phyloP scores from a whole-genome alignment of 2,329 filamentous ascomycete genomes.

The Mollisia scopiformis region DNA sequence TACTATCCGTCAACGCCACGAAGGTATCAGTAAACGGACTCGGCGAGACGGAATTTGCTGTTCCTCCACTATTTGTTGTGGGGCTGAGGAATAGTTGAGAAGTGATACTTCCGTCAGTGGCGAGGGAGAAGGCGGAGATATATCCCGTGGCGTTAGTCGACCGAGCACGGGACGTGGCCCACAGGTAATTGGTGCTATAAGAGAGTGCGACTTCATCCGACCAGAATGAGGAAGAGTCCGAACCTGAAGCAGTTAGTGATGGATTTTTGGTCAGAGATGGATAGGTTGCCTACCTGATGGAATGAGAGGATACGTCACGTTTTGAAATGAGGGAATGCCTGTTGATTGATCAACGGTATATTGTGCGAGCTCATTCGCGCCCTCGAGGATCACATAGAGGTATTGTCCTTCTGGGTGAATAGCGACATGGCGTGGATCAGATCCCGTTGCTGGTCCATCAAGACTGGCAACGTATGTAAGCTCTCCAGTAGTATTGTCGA shows the following conservation, averaged over 20 bases:
- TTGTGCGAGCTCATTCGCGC: slow-evolving; percentile 45
- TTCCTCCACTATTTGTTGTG: slow-evolving; percentile 15
- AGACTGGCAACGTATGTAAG: slow-evolving; percentile 16
- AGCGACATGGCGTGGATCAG: slow-evolving; percentile 35
- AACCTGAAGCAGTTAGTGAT: neutral
- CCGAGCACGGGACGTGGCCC: slow-evolving; percentile 31
- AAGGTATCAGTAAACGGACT: slow-evolving; percentile 18
- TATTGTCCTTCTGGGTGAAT: slow-evolving; percentile 31
- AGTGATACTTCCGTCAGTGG: slow-evolving; percentile 6
- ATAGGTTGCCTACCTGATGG: slow-evolving; percentile 8
- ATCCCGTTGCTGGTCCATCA: slow-evolving; percentile 20
- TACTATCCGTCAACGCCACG: slow-evolving; percentile 21
- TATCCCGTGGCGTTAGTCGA: slow-evolving; percentile 17
- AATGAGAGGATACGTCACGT: slow-evolving; percentile 17
- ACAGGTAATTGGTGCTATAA: slow-evolving; percentile 33
- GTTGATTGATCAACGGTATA: slow-evolving; percentile 28
- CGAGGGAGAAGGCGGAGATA: slow-evolving; percentile 20
- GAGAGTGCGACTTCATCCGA: slow-evolving; percentile 39
- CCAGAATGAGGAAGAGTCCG: slow-evolving; percentile 30
- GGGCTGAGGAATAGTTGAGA: slow-evolving; percentile 17
- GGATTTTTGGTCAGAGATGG: neutral
- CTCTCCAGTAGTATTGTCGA: slow-evolving; percentile 19
- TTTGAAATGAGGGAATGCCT: slow-evolving; percentile 14
- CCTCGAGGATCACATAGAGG: slow-evolving; percentile 52
- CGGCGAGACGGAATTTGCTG: slow-evolving; percentile 16